phyloP scores from a whole-genome alignment of 768 basidiomycete genomes.

The Mycena galopus region DNA sequence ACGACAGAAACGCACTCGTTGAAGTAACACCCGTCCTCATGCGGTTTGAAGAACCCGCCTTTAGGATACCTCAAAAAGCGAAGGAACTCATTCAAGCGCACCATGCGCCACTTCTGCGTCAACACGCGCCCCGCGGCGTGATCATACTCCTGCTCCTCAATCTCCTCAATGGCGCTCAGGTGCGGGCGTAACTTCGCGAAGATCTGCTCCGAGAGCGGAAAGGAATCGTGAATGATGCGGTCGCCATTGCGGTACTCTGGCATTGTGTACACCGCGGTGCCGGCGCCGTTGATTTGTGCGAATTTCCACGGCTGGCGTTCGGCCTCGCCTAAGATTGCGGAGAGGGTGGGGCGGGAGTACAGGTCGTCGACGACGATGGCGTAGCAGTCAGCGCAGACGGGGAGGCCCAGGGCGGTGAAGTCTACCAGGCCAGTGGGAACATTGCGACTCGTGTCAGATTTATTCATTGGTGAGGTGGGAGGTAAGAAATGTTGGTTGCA shows the following conservation, averaged over 20 bases:
- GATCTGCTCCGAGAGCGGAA: constrained; percentile 20
- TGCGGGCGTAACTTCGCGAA: constrained; percentile 29
- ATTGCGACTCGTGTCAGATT: neutral
- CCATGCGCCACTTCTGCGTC: constrained; percentile 36
- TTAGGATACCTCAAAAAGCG: constrained; percentile 30
- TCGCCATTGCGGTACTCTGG: constrained; percentile 30
- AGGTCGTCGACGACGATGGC: constrained; percentile 34
- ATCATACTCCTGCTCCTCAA: constrained; percentile 15
- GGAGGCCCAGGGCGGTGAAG: constrained; percentile 22
- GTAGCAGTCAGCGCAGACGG: constrained; percentile 27
- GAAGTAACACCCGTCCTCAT: constrained; percentile 13
- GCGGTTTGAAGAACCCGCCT: constrained; percentile 24
- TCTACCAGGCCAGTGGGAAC: constrained; percentile 26
- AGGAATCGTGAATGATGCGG: constrained; percentile 34
- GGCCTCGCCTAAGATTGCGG: constrained; percentile 18
- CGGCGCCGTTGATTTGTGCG: constrained; percentile 31
- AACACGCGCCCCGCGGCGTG: neutral
- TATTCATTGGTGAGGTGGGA: neutral
- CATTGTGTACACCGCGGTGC: constrained; percentile 16
- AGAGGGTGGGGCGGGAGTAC: constrained; percentile 2
- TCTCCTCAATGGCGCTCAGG: constrained; percentile 28
- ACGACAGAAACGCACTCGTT: constrained; percentile 18
- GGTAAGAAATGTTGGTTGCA: neutral
- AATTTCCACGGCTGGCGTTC: constrained; percentile 23
- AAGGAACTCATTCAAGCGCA: constrained; percentile 34